Conservation (phyloP, 257 asterid species). For the Ocimum tenuiflorum region DNA sequence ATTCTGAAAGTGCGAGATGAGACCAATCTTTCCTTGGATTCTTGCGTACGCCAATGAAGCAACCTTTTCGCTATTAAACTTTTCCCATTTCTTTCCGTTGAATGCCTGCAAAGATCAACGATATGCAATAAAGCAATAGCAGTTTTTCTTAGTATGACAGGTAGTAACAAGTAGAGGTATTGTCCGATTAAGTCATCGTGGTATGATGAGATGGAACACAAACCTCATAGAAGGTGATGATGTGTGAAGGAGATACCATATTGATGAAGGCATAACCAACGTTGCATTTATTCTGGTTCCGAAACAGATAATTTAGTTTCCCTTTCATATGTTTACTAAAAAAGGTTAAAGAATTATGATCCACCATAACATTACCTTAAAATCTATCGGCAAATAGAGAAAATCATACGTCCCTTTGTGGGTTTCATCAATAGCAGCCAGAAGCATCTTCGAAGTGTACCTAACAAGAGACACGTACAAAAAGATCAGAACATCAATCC, state of each 20-base stretch:
- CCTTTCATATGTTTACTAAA: not conserved
- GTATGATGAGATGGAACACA: slow-evolving; percentile 7
- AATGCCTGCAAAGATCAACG: not conserved
- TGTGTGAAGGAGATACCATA: slow-evolving; percentile 86
- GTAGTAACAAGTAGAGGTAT: not conserved
- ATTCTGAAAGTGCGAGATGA: not conserved
- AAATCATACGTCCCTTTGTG: slow-evolving; percentile 85
- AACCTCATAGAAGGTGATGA: slow-evolving; percentile 76
- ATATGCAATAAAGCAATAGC: too few species aligned
- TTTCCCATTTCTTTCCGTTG: not conserved
- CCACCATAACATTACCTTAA: slow-evolving; percentile 52
- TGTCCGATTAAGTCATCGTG: not conserved
- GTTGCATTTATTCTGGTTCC: slow-evolving; percentile 84
- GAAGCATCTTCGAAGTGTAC: slow-evolving; percentile 96
- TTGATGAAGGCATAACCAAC: slow-evolving; percentile 98
- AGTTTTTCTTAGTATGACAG: not conserved
- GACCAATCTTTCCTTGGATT: not conserved
- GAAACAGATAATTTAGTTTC: slow-evolving; percentile 10
- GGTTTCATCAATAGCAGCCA: slow-evolving; percentile 80
- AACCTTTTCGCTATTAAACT: not conserved
- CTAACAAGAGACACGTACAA: slow-evolving; percentile 29
- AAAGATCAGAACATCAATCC: not conserved
- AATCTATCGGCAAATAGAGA: slow-evolving; percentile 89
- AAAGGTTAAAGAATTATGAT: not conserved
- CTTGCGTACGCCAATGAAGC: not conserved